These are phyloP conservation scores for Coffea eugenioides DNA, from an alignment of 257 asterid species.

Conservation along the genomic window DNA sequence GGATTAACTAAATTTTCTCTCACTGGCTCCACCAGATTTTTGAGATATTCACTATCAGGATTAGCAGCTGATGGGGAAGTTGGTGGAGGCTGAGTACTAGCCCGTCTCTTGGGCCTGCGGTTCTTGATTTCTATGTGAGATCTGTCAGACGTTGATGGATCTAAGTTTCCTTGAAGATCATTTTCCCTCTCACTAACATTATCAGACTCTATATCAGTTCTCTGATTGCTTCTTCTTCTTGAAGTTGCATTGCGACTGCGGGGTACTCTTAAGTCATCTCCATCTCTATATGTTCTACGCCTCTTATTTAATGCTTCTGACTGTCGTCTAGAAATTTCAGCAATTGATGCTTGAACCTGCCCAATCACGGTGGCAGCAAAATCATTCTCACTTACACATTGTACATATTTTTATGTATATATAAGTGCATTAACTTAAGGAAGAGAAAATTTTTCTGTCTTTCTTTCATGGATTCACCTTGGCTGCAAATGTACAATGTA, in stretches of 20 bases:
- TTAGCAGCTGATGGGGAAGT: constrained; percentile 22
- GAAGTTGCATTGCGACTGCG: constrained; percentile 24
- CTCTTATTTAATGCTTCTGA: constrained; percentile 39
- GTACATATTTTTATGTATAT: neutral
- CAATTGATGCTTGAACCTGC: constrained; percentile 47
- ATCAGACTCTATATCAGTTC: constrained; percentile 21
- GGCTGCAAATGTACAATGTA: neutral
- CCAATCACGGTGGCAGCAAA: constrained; percentile 5
- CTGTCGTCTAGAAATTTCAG: constrained; percentile 35
- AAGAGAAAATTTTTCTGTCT: neutral
- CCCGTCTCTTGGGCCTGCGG: constrained; percentile 24
- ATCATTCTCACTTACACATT: neutral
- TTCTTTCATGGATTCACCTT: too few species aligned
- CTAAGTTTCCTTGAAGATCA: constrained; percentile 28
- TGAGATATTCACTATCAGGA: constrained; percentile 21
- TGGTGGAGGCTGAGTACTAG: constrained; percentile 15
- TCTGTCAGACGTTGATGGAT: constrained; percentile 26
- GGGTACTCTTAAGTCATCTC: constrained; percentile 18
- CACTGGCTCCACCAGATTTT: constrained; percentile 13
- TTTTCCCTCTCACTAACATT: constrained; percentile 28
- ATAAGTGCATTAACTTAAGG: neutral
- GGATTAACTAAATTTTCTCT: constrained; percentile 21
- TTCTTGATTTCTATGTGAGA: constrained; percentile 29
- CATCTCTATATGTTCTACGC: constrained; percentile 31
- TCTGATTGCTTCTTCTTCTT: constrained; percentile 32